Evolutionary conservation across 768 basidiomycete species (phyloP), one percentile per base, ranked within the genome.

Genomic region (Leccinum sublutescens): DNA sequence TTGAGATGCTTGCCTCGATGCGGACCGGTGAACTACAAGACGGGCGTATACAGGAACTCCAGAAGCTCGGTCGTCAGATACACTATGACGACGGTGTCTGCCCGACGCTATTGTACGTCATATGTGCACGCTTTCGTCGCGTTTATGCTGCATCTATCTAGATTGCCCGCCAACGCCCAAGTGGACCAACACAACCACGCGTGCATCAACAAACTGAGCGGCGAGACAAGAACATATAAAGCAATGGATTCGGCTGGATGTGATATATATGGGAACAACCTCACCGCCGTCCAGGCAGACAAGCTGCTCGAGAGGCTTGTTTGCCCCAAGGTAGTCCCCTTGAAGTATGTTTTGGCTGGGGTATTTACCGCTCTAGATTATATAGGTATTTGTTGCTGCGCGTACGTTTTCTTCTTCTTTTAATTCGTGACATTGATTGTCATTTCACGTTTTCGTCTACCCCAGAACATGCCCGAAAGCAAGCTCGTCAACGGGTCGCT

Each of bases 1-100:
- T 99, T 49, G 82, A 93, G 66, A 98, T 98, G 93, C 79, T 98
- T 50, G 98, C 98, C 69, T 95, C 97, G 67, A 21, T 21, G 21
- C 21, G 21, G 21, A 21, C 21, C 21, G 21, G 21, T 21, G 21
- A 21, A 21, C 21, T 21, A 21, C 21, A 21, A 21, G 21, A 21
- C 21, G 21, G 21, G 21, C 21, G 21, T 21, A 21, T 21, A 21
- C 21, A 21, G 21, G 21, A 21, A 21, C 21, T 21, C 21, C 21
- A 21, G 21, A 21, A 21, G 21, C 21, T 21, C 21, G 21, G 21
- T 21, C 21, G 21, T 21, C 21, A 21, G 21, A 21, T 21, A 21
- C 21, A 21, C 21, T 21, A 21, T 21, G 21, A 21, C 21, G 21
- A 21, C 21, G 21, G 21, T 21, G 21, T 21, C 21, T 21, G 21